Percentiles rank a stretch among this genome's conserved stretches.
Conservation (phyloP, 108 stramenopile species). For the Schizochytrium sp. region DNA sequence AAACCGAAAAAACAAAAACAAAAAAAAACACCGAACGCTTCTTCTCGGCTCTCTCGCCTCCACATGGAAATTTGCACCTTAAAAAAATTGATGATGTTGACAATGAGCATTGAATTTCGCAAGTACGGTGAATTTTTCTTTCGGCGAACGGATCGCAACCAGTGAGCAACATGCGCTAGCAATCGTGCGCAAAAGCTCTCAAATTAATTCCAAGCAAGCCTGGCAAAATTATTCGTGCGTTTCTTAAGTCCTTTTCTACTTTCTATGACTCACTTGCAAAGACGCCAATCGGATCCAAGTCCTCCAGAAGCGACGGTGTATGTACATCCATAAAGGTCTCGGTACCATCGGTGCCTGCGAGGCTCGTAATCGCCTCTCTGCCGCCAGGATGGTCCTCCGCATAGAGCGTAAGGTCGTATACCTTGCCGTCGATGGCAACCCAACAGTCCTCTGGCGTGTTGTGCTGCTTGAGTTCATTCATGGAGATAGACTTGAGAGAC, state of each 20-base stretch:
- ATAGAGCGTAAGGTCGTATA: conserved; percentile 81
- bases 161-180: too few species aligned
- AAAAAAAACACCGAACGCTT: too few species aligned
- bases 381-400: conserved; percentile 83
- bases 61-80: too few species aligned
- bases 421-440: conserved; percentile 71
- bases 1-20: not conserved
- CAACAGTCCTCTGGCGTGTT: conserved; percentile 70
- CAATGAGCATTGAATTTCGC: too few species aligned
- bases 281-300: conserved; percentile 42
- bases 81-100: too few species aligned
- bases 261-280: not conserved
- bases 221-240: too few species aligned
- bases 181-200: too few species aligned
- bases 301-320: conserved; percentile 63
- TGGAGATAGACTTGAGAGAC: conserved; percentile 42
- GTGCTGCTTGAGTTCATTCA: conserved; percentile 62
- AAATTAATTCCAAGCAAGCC: too few species aligned
- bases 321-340: conserved; percentile 72
- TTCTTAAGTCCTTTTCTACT: too few species aligned
- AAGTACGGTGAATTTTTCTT: too few species aligned
- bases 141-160: too few species aligned
- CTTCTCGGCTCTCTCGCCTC: too few species aligned
- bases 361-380: conserved; percentile 62
- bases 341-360: conserved; percentile 73